A percentile compares a stretch with the other conserved stretches of the same genome.
phyloP scores from a whole-genome alignment of 1,284 basidiomycete genomes.

The Chondrostereum purpureum region DNA sequence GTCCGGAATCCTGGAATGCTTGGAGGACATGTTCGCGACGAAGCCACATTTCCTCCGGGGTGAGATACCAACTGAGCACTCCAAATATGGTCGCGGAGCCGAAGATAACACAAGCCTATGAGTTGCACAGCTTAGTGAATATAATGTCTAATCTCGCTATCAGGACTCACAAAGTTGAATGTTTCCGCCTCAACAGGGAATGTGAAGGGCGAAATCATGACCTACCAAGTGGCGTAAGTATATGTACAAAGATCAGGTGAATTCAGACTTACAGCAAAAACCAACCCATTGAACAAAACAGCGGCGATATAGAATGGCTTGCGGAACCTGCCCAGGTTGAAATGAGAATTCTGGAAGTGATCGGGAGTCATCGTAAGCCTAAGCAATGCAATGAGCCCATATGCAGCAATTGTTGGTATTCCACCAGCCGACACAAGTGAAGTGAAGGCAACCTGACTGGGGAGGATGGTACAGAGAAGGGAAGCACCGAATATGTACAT shows the following conservation, averaged over 20 bases:
- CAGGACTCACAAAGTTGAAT: conserved; percentile 78
- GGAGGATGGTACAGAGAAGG: conserved; percentile 76
- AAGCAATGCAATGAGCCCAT: conserved; percentile 69
- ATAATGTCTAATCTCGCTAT: too few relatives aligned
- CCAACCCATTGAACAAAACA: conserved; percentile 62
- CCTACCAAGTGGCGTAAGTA: too few relatives aligned
- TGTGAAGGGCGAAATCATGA: conserved; percentile 74
- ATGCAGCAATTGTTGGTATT: conserved; percentile 77
- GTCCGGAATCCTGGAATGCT: too few relatives aligned
- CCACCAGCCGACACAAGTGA: conserved; percentile 78
- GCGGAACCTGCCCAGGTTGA: conserved; percentile 59
- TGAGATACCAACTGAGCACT: conserved; percentile 68
- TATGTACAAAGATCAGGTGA: too few relatives aligned
- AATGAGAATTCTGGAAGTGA: conserved; percentile 66
- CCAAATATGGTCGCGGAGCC: conserved; percentile 73
- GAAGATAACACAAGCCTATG: conserved; percentile 74
- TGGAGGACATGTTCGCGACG: conserved; percentile 51
- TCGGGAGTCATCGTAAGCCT: conserved; percentile 72
- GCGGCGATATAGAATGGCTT: conserved; percentile 65
- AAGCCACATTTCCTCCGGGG: conserved; percentile 73
- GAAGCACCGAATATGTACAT: conserved; percentile 70
- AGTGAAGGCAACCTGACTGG: conserved; percentile 82
- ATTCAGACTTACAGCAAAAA: conserved; percentile 66
- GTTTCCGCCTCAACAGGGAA: conserved; percentile 68
- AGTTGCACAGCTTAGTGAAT: conserved; percentile 9